Evolutionary conservation across 371 early-diverging fungal genomes (phyloP), one percentile per base, ranked within the genome.

Genomic region (Caulochytrium protostelioides): DNA sequence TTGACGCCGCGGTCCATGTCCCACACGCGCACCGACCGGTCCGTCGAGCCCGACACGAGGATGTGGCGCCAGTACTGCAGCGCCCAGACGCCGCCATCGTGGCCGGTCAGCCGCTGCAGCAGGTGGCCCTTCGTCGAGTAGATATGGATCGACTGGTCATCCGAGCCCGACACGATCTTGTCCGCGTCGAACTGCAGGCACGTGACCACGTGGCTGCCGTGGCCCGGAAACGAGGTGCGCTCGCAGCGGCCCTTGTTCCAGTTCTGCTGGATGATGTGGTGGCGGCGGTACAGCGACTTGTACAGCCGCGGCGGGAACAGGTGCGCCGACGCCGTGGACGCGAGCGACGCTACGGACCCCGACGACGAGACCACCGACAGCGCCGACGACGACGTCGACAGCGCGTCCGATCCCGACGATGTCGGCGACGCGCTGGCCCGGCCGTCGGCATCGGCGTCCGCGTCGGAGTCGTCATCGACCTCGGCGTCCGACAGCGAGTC

Each of bases 11-110:
- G 59, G 19, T 74, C 70, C 50, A 87, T 71, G 49, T 97, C 84
- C 98, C 98, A 97, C 0, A 98, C 79, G 12, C 91, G 70, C 13
- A 94, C 82, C 0, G 86, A 83, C 20, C 92, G 70, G 51, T 99
- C 99, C 1, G 91, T 97, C 18, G 89, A 84, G n/a, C 99, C 98
- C 25, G 83, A 83, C 3, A 94, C 87, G 1, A 97, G 62, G 0
- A 80, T 71, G 32, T 81, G 74, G 28, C 77, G 79, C 23, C 73
- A 70, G 41, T 81, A 82, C 38, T 85, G 77, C 34, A 98, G 62
- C 0, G 94, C 83, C 99, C 99, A 98, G 2, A 98, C 92, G 31
- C 98, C 97, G 22, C 97, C 97, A 17, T 82, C 83, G 52, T 98
- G 98, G 5, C 95, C 97, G 10, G 56, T 59, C 14, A 97, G 64